Evolutionary conservation across 2,329 filamentous ascomycete species (phyloP), one percentile per base, ranked within the genome.

Genomic region (Ophiostoma populinum): DNA sequence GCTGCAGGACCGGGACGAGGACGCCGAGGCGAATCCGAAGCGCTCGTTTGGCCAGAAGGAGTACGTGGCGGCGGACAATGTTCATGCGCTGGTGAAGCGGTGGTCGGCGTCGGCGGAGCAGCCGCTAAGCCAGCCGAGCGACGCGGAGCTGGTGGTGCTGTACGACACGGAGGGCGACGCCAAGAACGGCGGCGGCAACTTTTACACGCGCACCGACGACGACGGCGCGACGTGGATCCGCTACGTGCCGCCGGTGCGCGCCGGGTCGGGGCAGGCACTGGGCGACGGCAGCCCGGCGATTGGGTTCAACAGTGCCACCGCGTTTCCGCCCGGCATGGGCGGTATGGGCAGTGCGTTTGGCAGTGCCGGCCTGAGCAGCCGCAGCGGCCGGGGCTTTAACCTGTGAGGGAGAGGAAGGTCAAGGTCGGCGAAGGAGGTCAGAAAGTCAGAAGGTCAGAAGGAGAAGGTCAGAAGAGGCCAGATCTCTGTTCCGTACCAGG

Each of bases 111-210:
- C n/a, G n/a, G n/a, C n/a, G n/a, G n/a, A n/a, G n/a, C n/a, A n/a
- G n/a, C n/a, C n/a, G n/a, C n/a, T n/a, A n/a, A n/a, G n/a, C n/a
- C n/a, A n/a, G n/a, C n/a, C n/a, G n/a, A n/a, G n/a, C n/a, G 53
- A 72, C 61, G 49, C 65, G 18, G 86, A 94, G 47, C 65, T 95
- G 46, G 64, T 87, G 25, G 74, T 80, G 38, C 77, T 92, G 39
- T 90, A 81, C 52, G 87, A 95, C 47, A 93, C 87, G 1, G 82
- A 93, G 51, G 90, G 90, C 38, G 92, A 79, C 47, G 52, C 61
- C 2, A 72, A 76, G 40, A 95, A 95, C 47, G 90, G 90, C 30
- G 87, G 87, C 29, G 90, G 90, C n/a, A 77, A 69, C 18, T 92
- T 98, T 49, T 73, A 80, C 7, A 24, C 4, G n/a, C n/a, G 8